Conservation (phyloP, 2,329 filamentous ascomycete genomes). For the Cyphellophora europaea region DNA sequence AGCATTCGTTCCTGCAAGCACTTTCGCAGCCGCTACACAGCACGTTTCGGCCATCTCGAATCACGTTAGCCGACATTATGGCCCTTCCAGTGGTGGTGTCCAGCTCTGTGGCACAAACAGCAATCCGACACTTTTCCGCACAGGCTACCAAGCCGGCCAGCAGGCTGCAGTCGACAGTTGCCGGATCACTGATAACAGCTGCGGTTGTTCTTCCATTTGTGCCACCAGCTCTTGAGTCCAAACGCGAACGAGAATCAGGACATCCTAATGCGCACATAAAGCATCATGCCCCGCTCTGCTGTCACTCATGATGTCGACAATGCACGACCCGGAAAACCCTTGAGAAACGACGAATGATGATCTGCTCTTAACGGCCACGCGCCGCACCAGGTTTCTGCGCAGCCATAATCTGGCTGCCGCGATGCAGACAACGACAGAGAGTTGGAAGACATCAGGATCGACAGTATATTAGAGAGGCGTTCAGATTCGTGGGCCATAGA, state of each 20-base stretch:
- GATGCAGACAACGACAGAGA: too few species aligned
- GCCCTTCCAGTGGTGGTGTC: conserved; percentile 7
- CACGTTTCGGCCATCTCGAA: too few species aligned
- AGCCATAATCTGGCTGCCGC: too few species aligned
- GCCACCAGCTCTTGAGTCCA: conserved; percentile 37
- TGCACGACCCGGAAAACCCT: too few species aligned
- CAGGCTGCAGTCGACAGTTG: conserved; percentile 29
- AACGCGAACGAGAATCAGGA: conserved; percentile 29
- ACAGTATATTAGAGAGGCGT: too few species aligned
- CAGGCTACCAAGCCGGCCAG: conserved; percentile 30
- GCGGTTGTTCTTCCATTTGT: conserved; percentile 36
- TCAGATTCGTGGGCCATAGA: too few species aligned
- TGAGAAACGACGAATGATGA: too few species aligned
- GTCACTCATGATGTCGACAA: conserved; percentile 17
- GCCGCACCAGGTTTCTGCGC: too few species aligned
- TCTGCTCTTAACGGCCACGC: too few species aligned
- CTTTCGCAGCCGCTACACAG: too few species aligned
- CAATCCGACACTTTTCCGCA: conserved; percentile 35
- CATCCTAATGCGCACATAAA: conserved; percentile 27
- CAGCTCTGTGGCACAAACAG: conserved; percentile 15
- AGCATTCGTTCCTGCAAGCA: too few species aligned
- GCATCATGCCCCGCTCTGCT: conserved; percentile 21
- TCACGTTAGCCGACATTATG: neutral
- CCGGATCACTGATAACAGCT: conserved; percentile 31
- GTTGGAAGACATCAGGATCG: neutral